phyloP scores from a whole-genome alignment of 169 alveolate species.

The Plasmodium inui region DNA sequence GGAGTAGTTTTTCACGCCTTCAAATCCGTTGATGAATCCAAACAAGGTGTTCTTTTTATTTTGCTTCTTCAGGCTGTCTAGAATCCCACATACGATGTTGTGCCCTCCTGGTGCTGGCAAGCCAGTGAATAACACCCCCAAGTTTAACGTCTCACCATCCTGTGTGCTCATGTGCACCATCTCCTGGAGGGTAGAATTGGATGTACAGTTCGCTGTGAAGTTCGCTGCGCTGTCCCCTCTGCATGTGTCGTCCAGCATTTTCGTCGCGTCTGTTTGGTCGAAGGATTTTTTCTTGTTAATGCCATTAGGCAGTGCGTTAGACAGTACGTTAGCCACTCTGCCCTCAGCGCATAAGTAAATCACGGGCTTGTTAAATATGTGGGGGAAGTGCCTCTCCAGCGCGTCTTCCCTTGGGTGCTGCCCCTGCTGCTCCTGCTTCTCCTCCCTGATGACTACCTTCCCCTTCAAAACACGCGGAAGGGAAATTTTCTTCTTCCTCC shows the following conservation, averaged over 20 bases:
- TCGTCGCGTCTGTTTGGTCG: conserved; percentile 4
- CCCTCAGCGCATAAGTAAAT: conserved; percentile 5
- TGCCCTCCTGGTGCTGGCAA: conserved; percentile 99
- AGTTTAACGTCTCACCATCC: conserved; percentile 5
- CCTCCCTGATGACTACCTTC: conserved; percentile 21
- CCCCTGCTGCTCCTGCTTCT: background rate
- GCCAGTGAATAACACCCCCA: conserved; percentile 96
- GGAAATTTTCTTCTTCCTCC: conserved; percentile 44
- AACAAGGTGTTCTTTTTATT: conserved; percentile 88
- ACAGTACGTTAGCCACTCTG: background rate
- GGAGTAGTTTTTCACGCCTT: conserved; percentile 92
- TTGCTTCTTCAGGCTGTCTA: conserved; percentile 88
- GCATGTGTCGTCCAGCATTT: conserved; percentile 4
- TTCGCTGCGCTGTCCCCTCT: background rate
- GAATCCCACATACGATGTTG: conserved; percentile 95
- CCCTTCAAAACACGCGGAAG: conserved; percentile 19
- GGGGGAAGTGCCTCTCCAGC: conserved; percentile 5
- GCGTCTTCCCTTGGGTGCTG: background rate
- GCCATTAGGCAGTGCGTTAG: background rate
- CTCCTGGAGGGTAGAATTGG: no score
- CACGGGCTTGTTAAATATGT: conserved; percentile 19
- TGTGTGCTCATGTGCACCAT: background rate
- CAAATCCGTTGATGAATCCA: conserved; percentile 93
- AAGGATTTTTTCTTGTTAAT: background rate
- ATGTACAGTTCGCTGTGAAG: no score